These are phyloP conservation scores for Chionographis japonica DNA, from an alignment of 106 monocot genomes.

Conservation along the genomic window DNA sequence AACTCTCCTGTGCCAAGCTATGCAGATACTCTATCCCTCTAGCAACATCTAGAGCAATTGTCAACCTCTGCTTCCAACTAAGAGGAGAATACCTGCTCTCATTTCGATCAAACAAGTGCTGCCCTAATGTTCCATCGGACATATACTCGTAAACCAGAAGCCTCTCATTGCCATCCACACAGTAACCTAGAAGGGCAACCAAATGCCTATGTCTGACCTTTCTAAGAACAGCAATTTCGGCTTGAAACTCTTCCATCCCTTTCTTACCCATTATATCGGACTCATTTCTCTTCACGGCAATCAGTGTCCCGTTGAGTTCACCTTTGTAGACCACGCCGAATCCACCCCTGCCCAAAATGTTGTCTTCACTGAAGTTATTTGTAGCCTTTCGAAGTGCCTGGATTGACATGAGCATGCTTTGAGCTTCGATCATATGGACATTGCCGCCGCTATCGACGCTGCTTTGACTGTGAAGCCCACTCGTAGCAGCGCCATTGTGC, in stretches of 20 bases:
- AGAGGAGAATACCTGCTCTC: conserved; percentile 39
- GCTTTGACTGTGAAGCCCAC: conserved; percentile 35
- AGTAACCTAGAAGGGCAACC: conserved; percentile 79
- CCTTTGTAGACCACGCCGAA: conserved; percentile 90
- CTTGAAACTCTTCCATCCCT: conserved; percentile 72
- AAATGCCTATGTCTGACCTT: conserved; percentile 83
- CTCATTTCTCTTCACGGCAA: conserved; percentile 82
- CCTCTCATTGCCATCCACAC: conserved; percentile 63
- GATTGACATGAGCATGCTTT: conserved; percentile 52
- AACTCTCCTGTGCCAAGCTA: conserved; percentile 80
- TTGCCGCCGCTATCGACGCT: conserved; percentile 27
- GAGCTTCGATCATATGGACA: conserved; percentile 29
- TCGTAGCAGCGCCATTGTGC: conserved; percentile 10
- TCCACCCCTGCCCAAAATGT: conserved; percentile 73
- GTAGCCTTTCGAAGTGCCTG: conserved; percentile 62
- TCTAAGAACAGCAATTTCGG: conserved; percentile 78
- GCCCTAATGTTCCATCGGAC: conserved; percentile 73
- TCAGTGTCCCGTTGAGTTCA: conserved; percentile 46
- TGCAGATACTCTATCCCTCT: conserved; percentile 91
- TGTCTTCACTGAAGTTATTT: conserved; percentile 50
- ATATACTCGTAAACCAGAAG: conserved; percentile 91
- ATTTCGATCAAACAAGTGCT: conserved; percentile 60
- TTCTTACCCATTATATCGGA: conserved; percentile 55
- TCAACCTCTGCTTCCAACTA: conserved; percentile 84
- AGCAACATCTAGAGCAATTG: conserved; percentile 84